These are phyloP conservation scores for Pleurotus cornucopiae DNA, from an alignment of 768 basidiomycete genomes.

Conservation along the genomic window DNA sequence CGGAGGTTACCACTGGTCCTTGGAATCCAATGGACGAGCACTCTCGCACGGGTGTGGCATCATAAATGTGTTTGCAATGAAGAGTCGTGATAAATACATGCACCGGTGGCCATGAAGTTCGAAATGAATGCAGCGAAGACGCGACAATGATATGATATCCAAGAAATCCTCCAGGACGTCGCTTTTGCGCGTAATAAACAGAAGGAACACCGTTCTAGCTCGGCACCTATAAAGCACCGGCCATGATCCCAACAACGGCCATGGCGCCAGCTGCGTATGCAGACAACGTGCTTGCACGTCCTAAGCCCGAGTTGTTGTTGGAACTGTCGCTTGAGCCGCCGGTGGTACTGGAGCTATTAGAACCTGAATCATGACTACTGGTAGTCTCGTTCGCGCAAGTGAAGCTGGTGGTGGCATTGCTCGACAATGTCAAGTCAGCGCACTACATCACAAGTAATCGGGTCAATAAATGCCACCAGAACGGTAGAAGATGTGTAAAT, in stretches of 20 bases:
- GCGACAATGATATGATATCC: too few relatives aligned
- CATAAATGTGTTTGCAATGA: too few relatives aligned
- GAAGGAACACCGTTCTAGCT: too few relatives aligned
- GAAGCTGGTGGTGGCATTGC: constrained; percentile 37
- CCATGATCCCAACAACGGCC: neutral
- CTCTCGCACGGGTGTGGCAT: too few relatives aligned
- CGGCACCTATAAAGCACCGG: neutral
- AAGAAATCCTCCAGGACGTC: too few relatives aligned
- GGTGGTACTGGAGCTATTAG: neutral
- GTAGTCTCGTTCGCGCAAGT: constrained; percentile 32
- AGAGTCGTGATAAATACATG: too few relatives aligned
- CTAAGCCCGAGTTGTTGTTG: neutral
- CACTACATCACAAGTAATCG: constrained; percentile 45
- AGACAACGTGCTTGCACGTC: neutral
- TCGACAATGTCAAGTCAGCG: constrained; percentile 66
- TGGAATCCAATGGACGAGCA: too few relatives aligned
- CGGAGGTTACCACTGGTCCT: too few relatives aligned
- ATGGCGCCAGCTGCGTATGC: neutral
- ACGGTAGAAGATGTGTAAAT: constrained; percentile 1
- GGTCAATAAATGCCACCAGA: constrained; percentile 9
- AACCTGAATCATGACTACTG: neutral
- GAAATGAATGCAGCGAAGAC: too few relatives aligned
- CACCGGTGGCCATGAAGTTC: too few relatives aligned
- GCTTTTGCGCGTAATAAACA: too few relatives aligned
- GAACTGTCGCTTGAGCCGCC: neutral